These are phyloP conservation scores for Meyerozyma smithsonii DNA, from an alignment of 1,139 yeast species.

Conservation along the genomic window DNA sequence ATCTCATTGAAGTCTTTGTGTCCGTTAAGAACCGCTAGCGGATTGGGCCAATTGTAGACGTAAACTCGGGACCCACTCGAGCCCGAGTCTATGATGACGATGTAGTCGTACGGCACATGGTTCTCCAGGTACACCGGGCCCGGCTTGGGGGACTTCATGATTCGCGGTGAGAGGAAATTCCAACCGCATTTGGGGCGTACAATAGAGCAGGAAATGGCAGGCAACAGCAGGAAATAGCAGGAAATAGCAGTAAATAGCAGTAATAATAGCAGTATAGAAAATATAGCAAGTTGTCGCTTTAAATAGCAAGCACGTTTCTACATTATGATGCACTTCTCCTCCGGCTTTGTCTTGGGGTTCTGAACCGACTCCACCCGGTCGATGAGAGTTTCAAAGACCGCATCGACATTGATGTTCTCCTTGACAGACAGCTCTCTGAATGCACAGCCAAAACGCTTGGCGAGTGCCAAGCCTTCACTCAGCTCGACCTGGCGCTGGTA, in stretches of 20 bases:
- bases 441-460: constrained; percentile 57
- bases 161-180: no score
- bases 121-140: constrained; percentile 29
- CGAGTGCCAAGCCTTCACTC: constrained; percentile 62
- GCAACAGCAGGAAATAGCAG: no score
- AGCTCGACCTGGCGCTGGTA: constrained; percentile 60
- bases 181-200: no score
- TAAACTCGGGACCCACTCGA: constrained; percentile 76
- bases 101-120: constrained; percentile 55
- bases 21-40: constrained; percentile 23
- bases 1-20: constrained; percentile 1
- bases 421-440: constrained; percentile 86
- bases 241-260: not conserved
- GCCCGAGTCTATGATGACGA: constrained; percentile 77
- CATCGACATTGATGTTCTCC: constrained; percentile 59
- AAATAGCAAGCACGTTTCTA: not conserved
- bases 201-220: no score
- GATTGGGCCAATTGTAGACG: constrained; percentile 65
- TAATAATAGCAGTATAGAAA: not conserved
- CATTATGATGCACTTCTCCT: constrained; percentile 33
- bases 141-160: constrained; percentile 6
- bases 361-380: constrained; percentile 65
- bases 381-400: constrained; percentile 62
- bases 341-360: constrained; percentile 38
- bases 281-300: not conserved